Base-by-base conservation (phyloP, 495 filamentous ascomycete genomes). In the Hypomontagnella submonticulosa region DNA sequence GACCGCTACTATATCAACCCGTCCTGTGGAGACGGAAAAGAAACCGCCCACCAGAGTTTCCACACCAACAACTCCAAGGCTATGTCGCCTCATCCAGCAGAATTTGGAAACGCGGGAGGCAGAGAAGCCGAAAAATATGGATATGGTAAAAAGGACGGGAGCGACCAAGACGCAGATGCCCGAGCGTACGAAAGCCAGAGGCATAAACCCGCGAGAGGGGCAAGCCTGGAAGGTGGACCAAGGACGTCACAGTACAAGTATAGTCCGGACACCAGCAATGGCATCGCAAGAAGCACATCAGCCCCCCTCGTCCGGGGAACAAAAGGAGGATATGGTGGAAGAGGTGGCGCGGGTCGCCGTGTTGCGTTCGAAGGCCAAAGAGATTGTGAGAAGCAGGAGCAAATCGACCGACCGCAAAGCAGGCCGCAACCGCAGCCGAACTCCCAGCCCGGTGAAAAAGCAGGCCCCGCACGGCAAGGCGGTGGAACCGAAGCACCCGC, bases 1-100 rank as follows among this genome's bases (percentile, higher is more conserved):
- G 54, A 69, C 18, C 53, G 71, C 16, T 71, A 73, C 8, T 64
- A 56, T 36, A 59, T 73, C 51, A 56, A 32, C 40, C 33, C 48
- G 23, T 44, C 56, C 7, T 69, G 59, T 12, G 51, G 54, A 13
- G 23, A 42, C 4, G 12, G 58, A 61, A 33, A 61, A 54, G 46
- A 61, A 57, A 10, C 52, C 57, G 52, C 58, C 62, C 47, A 44
- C 65, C 58, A 37, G 61, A 54, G 11, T 75, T 59, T 62, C 66
- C 16, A 55, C 57, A 12, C 53, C 61, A 23, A 61, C 38, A 30
- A 51, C 53, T 18, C 57, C 57, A 42, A 46, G 44, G n/a, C 36
- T 51, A 20, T 59, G 36, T 32, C 65, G 33, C 12, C 27, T 42
- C 49, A n/a, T 56, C 37, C 65, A 60, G 33, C 48, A 63, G 49